Evolutionary conservation across 108 stramenopile species (phyloP).

Genomic region (Discostella pseudostelligera): DNA sequence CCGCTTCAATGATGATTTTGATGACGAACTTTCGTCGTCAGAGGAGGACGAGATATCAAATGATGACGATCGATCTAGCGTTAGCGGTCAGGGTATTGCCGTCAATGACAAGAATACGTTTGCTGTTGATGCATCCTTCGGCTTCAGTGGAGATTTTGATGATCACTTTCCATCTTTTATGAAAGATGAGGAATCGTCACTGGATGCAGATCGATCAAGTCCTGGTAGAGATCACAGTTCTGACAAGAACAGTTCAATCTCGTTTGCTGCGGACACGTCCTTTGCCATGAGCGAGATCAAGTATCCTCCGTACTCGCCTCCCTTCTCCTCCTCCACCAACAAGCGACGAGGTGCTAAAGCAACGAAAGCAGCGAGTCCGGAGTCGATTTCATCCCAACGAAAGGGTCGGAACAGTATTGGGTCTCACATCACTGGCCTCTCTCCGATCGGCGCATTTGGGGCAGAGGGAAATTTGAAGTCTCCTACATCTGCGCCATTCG

Average conservation of each 20-base stretch:
- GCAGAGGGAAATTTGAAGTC: background rate
- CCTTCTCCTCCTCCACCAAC: background rate
- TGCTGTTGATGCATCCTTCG: too few species aligned
- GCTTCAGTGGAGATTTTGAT: conserved; percentile 25
- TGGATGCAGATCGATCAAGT: conserved; percentile 1
- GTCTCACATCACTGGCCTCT: conserved; percentile 11
- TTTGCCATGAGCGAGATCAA: conserved; percentile 13
- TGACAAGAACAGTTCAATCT: conserved; percentile 28
- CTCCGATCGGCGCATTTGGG: conserved; percentile 3
- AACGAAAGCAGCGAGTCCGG: background rate
- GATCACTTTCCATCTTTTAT: conserved; percentile 9
- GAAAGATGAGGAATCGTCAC: conserved; percentile 14
- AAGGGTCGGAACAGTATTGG: too few species aligned
- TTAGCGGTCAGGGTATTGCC: too few species aligned
- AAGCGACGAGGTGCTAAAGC: background rate
- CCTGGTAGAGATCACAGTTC: background rate
- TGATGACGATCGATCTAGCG: too few species aligned
- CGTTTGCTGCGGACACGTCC: conserved; percentile 38
- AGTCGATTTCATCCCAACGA: background rate
- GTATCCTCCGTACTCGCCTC: too few species aligned
- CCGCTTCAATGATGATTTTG: conserved; percentile 28
- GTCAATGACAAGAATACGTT: too few species aligned
- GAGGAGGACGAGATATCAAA: too few species aligned
- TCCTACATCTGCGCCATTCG: conserved; percentile 1
- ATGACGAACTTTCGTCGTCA: too few species aligned